phyloP scores from a whole-genome alignment of 768 basidiomycete genomes.

The Leccinum boreale region DNA sequence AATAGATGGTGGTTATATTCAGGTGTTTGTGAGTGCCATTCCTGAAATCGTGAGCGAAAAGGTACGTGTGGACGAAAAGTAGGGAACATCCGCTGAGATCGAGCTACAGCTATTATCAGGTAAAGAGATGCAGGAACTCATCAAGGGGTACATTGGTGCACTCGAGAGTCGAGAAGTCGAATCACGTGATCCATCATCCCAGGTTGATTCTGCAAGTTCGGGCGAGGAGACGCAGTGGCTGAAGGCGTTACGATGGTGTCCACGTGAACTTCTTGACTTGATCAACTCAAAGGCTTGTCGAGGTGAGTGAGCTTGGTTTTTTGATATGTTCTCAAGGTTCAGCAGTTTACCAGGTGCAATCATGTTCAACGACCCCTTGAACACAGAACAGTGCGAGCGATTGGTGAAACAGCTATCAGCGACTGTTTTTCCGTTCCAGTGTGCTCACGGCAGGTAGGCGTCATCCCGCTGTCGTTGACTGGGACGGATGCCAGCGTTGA shows the following conservation, averaged over 20 bases:
- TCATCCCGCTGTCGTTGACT: not conserved
- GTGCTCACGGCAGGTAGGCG: slow-evolving; percentile 88
- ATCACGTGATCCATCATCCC: slow-evolving; percentile 15
- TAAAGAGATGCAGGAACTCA: slow-evolving; percentile 69
- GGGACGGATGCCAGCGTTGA: not conserved
- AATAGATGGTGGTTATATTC: slow-evolving; percentile 45
- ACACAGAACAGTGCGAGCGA: slow-evolving; percentile 59
- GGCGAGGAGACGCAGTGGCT: slow-evolving; percentile 49
- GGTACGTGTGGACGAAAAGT: slow-evolving; percentile 29
- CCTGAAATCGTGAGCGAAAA: slow-evolving; percentile 74
- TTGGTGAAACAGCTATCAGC: slow-evolving; percentile 65
- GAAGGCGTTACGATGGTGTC: slow-evolving; percentile 75
- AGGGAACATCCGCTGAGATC: slow-evolving; percentile 8
- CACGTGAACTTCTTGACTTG: slow-evolving; percentile 76
- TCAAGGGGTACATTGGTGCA: slow-evolving; percentile 69
- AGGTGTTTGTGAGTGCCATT: slow-evolving; percentile 59
- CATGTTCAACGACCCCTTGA: slow-evolving; percentile 91
- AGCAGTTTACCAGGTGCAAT: slow-evolving; percentile 67
- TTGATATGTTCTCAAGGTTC: not conserved
- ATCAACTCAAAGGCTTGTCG: slow-evolving; percentile 95
- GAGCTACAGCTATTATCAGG: slow-evolving; percentile 54
- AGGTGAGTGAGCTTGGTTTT: slow-evolving; percentile 48
- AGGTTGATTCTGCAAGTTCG: slow-evolving; percentile 1
- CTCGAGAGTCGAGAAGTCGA: slow-evolving; percentile 47
- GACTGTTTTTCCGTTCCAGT: slow-evolving; percentile 88